phyloP scores from a whole-genome alignment of 331 rosid species.

The Arachis monticola region DNA sequence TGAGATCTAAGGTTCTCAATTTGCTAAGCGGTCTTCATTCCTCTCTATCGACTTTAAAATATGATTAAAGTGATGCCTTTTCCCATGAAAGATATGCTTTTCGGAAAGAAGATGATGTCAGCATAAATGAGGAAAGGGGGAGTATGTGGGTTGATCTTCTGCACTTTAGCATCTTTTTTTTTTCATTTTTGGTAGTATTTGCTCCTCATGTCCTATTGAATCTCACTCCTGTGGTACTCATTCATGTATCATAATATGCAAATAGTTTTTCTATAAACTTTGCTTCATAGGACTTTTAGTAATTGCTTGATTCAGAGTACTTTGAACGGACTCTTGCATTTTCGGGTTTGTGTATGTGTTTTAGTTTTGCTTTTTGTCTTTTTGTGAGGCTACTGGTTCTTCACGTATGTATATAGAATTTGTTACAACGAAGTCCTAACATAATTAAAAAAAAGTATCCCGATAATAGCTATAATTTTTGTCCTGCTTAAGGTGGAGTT shows the following conservation, averaged over 20 bases:
- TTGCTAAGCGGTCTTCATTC: too few relatives aligned
- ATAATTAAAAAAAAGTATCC: conserved; percentile 25
- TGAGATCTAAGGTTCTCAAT: conserved; percentile 13
- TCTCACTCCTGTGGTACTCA: conserved; percentile 7
- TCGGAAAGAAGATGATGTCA: background rate
- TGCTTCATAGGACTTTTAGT: background rate
- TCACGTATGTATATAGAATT: conserved; percentile 6
- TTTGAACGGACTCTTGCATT: conserved; percentile 4
- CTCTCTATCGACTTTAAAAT: too few relatives aligned
- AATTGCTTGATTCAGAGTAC: conserved; percentile 7
- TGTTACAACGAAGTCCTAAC: background rate
- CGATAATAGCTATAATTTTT: conserved; percentile 20
- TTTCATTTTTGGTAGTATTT: background rate
- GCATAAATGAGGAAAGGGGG: conserved; percentile 11
- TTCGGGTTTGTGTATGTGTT: background rate
- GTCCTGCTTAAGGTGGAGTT: conserved; percentile 9
- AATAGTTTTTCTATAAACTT: background rate
- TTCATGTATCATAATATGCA: conserved; percentile 4
- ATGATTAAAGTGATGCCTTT: background rate
- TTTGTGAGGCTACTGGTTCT: conserved; percentile 5
- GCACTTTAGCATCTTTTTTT: conserved; percentile 12
- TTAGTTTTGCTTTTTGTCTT: background rate
- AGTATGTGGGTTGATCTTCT: conserved; percentile 19
- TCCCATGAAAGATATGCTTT: conserved; percentile 6
- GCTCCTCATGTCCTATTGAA: too few relatives aligned